These are phyloP conservation scores for Ogataea nakhonphanomensis DNA, from an alignment of 805 yeast species.

Conservation along the genomic window DNA sequence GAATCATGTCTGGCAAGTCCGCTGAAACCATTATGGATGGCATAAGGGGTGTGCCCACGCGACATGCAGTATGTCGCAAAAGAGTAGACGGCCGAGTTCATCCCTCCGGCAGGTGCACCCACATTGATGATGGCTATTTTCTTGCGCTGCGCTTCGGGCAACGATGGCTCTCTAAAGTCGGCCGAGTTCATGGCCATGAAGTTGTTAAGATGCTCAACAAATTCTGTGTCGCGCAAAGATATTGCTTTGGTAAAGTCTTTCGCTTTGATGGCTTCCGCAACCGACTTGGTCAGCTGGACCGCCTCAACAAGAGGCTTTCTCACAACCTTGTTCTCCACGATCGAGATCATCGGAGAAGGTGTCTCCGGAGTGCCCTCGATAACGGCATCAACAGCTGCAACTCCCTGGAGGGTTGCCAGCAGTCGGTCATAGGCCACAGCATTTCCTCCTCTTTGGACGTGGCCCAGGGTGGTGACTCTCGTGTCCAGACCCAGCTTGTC, in stretches of 20 bases:
- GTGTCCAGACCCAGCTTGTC: conserved; percentile 66
- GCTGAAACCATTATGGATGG: conserved; percentile 69
- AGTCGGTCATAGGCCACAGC: conserved; percentile 94
- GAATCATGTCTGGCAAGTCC: conserved; percentile 65
- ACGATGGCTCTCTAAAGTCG: conserved; percentile 58
- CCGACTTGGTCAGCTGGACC: conserved; percentile 65
- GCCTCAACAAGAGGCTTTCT: conserved; percentile 70
- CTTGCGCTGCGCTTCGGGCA: conserved; percentile 51
- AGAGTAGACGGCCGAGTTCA: conserved; percentile 75
- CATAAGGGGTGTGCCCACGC: conserved; percentile 68
- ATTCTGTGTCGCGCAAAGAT: conserved; percentile 66
- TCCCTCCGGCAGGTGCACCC: conserved; percentile 79
- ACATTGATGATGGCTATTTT: conserved; percentile 70
- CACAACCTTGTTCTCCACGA: conserved; percentile 66
- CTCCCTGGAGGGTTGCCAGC: conserved; percentile 94
- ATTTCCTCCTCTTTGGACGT: conserved; percentile 98
- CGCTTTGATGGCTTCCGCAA: conserved; percentile 62
- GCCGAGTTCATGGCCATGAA: conserved; percentile 66
- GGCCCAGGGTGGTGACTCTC: conserved; percentile 92
- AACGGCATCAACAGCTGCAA: conserved; percentile 93
- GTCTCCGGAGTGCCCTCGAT: conserved; percentile 82
- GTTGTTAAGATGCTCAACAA: conserved; percentile 59
- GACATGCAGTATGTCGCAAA: conserved; percentile 73
- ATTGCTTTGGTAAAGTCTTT: conserved; percentile 71
- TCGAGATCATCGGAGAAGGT: conserved; percentile 93